Evolutionary conservation across 768 basidiomycete genomes (phyloP).

Genomic region (Termitomyces sp.): DNA sequence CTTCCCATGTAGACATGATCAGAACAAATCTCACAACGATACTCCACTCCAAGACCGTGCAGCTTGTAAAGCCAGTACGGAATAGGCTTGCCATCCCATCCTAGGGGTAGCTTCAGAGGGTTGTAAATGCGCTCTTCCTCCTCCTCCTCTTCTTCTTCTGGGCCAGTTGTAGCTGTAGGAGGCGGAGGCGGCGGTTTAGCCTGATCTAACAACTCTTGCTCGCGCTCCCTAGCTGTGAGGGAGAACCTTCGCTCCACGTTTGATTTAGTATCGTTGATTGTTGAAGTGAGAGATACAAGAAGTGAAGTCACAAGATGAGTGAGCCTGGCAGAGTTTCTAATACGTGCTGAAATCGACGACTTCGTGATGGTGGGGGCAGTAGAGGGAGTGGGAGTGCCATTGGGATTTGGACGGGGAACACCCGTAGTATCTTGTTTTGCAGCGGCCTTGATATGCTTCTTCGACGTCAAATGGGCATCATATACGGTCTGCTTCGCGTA

Average conservation of each 20-base stretch:
- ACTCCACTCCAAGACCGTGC: slow-evolving; percentile 97
- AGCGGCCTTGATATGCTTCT: slow-evolving; percentile 92
- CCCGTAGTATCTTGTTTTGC: slow-evolving; percentile 58
- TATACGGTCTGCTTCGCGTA: slow-evolving; percentile 98
- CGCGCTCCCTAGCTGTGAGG: slow-evolving; percentile 94
- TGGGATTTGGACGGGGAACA: slow-evolving; percentile 49
- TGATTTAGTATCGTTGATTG: slow-evolving; percentile 84
- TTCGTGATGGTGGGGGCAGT: slow-evolving; percentile 19
- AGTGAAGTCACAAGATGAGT: slow-evolving; percentile 69
- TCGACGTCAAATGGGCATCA: slow-evolving; percentile 91
- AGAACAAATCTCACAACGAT: slow-evolving; percentile 95
- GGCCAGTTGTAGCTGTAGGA: slow-evolving; percentile 39
- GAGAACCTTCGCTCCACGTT: slow-evolving; percentile 97
- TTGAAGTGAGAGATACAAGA: slow-evolving; percentile 55
- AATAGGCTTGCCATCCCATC: slow-evolving; percentile 99
- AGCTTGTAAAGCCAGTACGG: slow-evolving; percentile 99
- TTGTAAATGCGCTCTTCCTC: slow-evolving; percentile 98
- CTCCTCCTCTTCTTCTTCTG: slow-evolving; percentile 72
- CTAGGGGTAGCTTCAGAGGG: slow-evolving; percentile 91
- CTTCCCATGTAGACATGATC: slow-evolving; percentile 97
- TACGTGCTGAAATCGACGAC: slow-evolving; percentile 42
- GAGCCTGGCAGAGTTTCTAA: slow-evolving; percentile 62
- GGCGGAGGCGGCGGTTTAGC: slow-evolving; percentile 46
- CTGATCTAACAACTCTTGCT: slow-evolving; percentile 85
- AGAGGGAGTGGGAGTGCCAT: slow-evolving; percentile 37